A percentile compares a stretch with the other conserved stretches of the same genome.
Conservation (phyloP, 495 filamentous ascomycete genomes). For the Penicillium odoratum region DNA sequence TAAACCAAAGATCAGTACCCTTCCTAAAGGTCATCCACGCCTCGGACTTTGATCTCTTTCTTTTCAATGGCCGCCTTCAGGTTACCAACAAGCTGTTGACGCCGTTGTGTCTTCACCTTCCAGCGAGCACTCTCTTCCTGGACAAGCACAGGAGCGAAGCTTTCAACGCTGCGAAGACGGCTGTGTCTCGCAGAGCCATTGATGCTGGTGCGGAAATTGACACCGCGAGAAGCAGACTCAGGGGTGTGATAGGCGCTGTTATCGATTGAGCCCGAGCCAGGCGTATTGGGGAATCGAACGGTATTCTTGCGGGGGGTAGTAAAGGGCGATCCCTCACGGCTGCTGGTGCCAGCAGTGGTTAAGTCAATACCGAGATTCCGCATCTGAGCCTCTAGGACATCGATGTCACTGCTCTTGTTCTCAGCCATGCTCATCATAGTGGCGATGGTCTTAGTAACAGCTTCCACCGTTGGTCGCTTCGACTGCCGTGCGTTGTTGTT, state of each 20-base stretch:
- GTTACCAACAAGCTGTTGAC: constrained; percentile 52
- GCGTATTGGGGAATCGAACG: constrained; percentile 40
- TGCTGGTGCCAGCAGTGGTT: constrained; percentile 37
- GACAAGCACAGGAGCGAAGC: constrained; percentile 29
- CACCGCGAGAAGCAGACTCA: constrained; percentile 44
- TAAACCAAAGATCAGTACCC: constrained; percentile 3
- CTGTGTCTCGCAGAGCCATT: constrained; percentile 48
- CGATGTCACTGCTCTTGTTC: constrained; percentile 81
- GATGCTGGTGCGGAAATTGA: constrained; percentile 45
- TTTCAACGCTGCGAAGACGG: constrained; percentile 42
- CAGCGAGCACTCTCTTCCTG: constrained; percentile 55
- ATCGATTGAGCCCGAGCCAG: constrained; percentile 43
- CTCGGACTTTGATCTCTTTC: constrained; percentile 38
- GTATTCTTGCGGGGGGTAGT: constrained; percentile 52
- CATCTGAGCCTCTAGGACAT: constrained; percentile 84
- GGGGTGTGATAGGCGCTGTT: constrained; percentile 57
- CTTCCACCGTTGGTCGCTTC: constrained; percentile 81
- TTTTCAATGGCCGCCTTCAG: constrained; percentile 42
- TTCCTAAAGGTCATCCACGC: constrained; percentile 32
- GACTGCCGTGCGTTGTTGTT: constrained; percentile 41
- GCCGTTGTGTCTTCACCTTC: constrained; percentile 55
- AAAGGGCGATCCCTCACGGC: constrained; percentile 63
- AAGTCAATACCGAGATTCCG: constrained; percentile 64
- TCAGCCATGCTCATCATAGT: constrained; percentile 94
- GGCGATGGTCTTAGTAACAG: constrained; percentile 82